A percentile compares a stretch with the other conserved stretches of the same genome.
Conservation (phyloP, 495 filamentous ascomycete species). For the Chaetomium fimeti region DNA sequence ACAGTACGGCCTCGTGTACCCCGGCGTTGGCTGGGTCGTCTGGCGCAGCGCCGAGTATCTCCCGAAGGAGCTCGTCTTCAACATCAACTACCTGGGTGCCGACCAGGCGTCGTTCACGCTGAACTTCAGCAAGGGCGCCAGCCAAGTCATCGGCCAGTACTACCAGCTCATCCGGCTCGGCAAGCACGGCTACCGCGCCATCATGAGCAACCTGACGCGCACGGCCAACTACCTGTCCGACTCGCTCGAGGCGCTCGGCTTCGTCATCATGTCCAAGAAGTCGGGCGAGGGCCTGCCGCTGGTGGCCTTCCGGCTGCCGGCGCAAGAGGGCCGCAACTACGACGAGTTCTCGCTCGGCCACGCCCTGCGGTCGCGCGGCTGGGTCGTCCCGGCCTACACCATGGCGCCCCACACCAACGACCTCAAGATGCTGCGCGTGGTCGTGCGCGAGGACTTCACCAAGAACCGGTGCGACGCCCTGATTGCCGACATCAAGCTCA, state of each 20-base stretch:
- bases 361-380: constrained; percentile 56
- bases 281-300: constrained; percentile 74
- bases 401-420: constrained; percentile 81
- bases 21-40: constrained; percentile 88
- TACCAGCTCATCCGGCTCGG: constrained; percentile 92
- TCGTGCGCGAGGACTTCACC: constrained; percentile 85
- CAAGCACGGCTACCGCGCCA: constrained; percentile 79
- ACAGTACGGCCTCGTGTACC: constrained; percentile 68
- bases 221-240: constrained; percentile 76
- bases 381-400: constrained; percentile 91
- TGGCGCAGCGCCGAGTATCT: constrained; percentile 83
- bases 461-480: constrained; percentile 71
- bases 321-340: constrained; percentile 57
- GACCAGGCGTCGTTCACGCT: constrained; percentile 97
- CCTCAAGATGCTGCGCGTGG: constrained; percentile 83
- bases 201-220: constrained; percentile 84
- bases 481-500: constrained; percentile 69
- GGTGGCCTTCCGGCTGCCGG: constrained; percentile 76
- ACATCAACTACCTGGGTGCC: constrained; percentile 94
- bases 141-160: constrained; percentile 92
- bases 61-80: constrained; percentile 89
- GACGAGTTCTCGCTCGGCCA: constrained; percentile 84
- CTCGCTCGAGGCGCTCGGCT: constrained; percentile 67
- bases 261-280: constrained; percentile 79
- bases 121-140: constrained; percentile 91